Evolutionary conservation across 805 yeast genomes (phyloP), one percentile per base, ranked within the genome.

Genomic region (Scheffersomyces spartinae): DNA sequence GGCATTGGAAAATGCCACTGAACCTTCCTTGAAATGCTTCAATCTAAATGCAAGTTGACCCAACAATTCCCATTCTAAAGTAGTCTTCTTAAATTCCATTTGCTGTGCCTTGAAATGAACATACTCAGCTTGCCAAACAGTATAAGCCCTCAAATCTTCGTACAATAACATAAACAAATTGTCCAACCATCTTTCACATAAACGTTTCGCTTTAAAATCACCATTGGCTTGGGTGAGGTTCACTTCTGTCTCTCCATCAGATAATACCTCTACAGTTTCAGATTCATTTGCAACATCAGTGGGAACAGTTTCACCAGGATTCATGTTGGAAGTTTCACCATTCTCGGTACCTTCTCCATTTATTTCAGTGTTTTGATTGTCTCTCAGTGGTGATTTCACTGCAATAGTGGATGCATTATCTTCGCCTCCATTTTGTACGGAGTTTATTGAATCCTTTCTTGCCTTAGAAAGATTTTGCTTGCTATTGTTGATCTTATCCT

Each of bases 61-160:
- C 34, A 86, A 63, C 18, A 83, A 61, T 52, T 93, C 95, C 95
- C 96, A 86, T 51, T 86, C 96, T 30, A 79, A 56, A 0, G 95
- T 74, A 15, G 77, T 59, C 45, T 82, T 85, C 39, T 71, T 72
- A 48, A 78, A 80, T 21, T 72, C 74, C 48, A 83, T 64, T 49
- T 83, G 82, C 47, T 84, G 94, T 5, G 93, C 83, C 49, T 80
- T 85, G 55, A 80, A 78, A 51, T 88, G 95, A 34, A 85, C 70
- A 38, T 69, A 68, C 47, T 91, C 95, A 1, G 95, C 85, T 47
- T 85, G 86, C 91, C 95, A 88, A 65, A 83, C 69, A 1, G 95
- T 84, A 47, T 81, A 88, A 1, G 82, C 74, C 42, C 80, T 64
- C 40, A 81, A 62, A 45, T 81, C 94, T 39, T 75, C 83, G 40